A percentile compares a stretch with the other conserved stretches of the same genome.
phyloP scores from a whole-genome alignment of 148 eudicot genomes.

The Hydrangea macrophylla region DNA sequence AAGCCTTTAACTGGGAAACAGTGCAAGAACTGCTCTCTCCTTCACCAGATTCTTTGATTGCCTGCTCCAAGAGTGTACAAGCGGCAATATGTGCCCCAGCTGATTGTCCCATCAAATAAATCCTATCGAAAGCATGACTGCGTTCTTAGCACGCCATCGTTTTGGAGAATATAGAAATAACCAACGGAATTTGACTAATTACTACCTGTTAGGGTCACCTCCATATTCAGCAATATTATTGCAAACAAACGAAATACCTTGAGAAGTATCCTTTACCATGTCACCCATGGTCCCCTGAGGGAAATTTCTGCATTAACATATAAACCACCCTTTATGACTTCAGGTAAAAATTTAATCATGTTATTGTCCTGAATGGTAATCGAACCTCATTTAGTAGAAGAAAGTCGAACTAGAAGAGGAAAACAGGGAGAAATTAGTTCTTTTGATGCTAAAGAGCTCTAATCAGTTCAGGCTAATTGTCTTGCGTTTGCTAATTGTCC shows the following conservation, averaged over 20 bases:
- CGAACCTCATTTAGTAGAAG: too few relatives aligned
- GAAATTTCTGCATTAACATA: constrained; percentile 61
- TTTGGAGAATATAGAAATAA: neutral
- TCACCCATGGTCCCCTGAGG: constrained; percentile 94
- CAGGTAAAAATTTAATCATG: too few relatives aligned
- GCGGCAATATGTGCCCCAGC: constrained; percentile 98
- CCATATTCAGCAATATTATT: constrained; percentile 92
- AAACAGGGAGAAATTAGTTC: too few relatives aligned
- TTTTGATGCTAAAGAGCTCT: too few relatives aligned
- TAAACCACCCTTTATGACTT: too few relatives aligned
- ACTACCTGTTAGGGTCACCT: constrained; percentile 92
- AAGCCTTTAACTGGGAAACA: constrained; percentile 75
- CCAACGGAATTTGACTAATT: neutral
- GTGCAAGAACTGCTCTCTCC: constrained; percentile 69
- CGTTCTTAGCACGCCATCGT: neutral
- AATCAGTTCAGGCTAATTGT: too few relatives aligned
- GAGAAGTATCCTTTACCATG: constrained; percentile 87
- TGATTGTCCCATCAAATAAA: constrained; percentile 96
- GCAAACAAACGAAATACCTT: constrained; percentile 87
- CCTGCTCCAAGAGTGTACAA: constrained; percentile 85
- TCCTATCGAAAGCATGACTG: constrained; percentile 32
- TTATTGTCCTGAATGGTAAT: too few relatives aligned
- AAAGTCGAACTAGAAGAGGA: too few relatives aligned
- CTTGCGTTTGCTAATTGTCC: too few relatives aligned
- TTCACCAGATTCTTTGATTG: constrained; percentile 64